Conservation (phyloP, 1,284 basidiomycete genomes). For the Inonotus obliquus region DNA sequence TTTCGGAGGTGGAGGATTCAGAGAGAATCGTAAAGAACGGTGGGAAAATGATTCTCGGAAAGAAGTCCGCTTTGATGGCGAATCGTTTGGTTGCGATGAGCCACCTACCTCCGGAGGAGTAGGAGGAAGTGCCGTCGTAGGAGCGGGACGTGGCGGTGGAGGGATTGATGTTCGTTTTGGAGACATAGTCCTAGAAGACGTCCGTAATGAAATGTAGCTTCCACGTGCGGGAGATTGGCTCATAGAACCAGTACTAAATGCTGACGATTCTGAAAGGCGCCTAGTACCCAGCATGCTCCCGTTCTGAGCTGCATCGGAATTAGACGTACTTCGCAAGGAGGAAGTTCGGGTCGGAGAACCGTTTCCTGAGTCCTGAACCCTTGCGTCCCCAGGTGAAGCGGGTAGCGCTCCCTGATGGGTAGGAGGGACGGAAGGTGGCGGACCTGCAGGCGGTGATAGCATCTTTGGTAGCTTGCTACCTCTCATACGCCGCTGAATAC, state of each 20-base stretch:
- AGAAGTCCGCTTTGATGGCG: constrained; percentile 34
- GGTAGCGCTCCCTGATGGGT: constrained; percentile 12
- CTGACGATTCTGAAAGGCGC: constrained; percentile 16
- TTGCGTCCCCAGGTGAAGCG: constrained; percentile 20
- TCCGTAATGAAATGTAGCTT: constrained; percentile 22
- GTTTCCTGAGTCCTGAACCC: constrained; percentile 33
- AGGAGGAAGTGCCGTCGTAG: constrained; percentile 62
- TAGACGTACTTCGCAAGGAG: constrained; percentile 30
- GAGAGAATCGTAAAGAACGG: constrained; percentile 53
- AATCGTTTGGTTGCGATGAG: constrained; percentile 25
- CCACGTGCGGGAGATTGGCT: constrained; percentile 43
- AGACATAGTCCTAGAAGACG: constrained; percentile 25
- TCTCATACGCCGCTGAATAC: constrained; percentile 46
- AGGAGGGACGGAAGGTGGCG: constrained; percentile 18
- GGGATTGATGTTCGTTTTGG: constrained; percentile 56
- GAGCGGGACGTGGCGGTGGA: constrained; percentile 64
- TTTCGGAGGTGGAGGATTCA: constrained; percentile 51
- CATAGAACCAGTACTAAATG: constrained; percentile 43
- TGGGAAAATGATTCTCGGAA: constrained; percentile 50
- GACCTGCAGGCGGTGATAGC: constrained; percentile 20
- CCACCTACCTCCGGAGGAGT: constrained; percentile 38
- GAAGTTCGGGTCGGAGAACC: constrained; percentile 40
- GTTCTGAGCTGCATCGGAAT: constrained; percentile 27
- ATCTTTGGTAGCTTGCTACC: constrained; percentile 19
- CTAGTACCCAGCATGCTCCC: constrained; percentile 1